Conservation (phyloP, 2,329 filamentous ascomycete species). For the Epichloe baconii region DNA sequence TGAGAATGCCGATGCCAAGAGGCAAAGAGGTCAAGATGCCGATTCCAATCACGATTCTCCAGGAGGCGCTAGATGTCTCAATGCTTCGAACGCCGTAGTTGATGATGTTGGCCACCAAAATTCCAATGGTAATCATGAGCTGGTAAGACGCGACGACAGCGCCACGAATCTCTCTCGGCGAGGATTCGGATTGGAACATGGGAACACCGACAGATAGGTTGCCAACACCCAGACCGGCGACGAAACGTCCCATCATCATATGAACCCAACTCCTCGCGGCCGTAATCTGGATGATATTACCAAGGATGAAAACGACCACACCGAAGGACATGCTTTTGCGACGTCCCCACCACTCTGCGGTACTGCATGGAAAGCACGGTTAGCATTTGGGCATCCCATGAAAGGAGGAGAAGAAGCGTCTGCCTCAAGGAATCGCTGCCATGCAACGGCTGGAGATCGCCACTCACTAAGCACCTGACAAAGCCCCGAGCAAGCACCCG, state of each 20-base stretch:
- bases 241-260: slow-evolving; percentile 50
- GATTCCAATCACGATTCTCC: slow-evolving; percentile 49
- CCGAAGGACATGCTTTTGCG: slow-evolving; percentile 39
- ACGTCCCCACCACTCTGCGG: slow-evolving; percentile 45
- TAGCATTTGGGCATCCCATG: not conserved
- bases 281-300: slow-evolving; percentile 54
- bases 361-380: slow-evolving; percentile 14
- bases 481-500: slow-evolving; percentile 40
- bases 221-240: slow-evolving; percentile 55
- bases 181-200: slow-evolving; percentile 53
- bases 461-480: slow-evolving; percentile 34
- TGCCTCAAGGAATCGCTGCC: not conserved
- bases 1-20: slow-evolving; percentile 38
- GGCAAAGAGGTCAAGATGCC: slow-evolving; percentile 40
- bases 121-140: slow-evolving; percentile 60
- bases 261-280: slow-evolving; percentile 48
- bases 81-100: slow-evolving; percentile 37
- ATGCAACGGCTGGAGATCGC: not conserved
- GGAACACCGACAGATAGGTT: slow-evolving; percentile 52
- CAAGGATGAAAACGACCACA: slow-evolving; percentile 46
- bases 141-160: slow-evolving; percentile 58
- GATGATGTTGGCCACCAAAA: slow-evolving; percentile 42
- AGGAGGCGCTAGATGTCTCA: slow-evolving; percentile 31
- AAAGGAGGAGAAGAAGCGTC: not conserved
- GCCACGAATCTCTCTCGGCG: slow-evolving; percentile 49